Evolutionary conservation across 2,329 filamentous ascomycete species (phyloP), one percentile per base, ranked within the genome.

Genomic region (Fonsecaea monophora): DNA sequence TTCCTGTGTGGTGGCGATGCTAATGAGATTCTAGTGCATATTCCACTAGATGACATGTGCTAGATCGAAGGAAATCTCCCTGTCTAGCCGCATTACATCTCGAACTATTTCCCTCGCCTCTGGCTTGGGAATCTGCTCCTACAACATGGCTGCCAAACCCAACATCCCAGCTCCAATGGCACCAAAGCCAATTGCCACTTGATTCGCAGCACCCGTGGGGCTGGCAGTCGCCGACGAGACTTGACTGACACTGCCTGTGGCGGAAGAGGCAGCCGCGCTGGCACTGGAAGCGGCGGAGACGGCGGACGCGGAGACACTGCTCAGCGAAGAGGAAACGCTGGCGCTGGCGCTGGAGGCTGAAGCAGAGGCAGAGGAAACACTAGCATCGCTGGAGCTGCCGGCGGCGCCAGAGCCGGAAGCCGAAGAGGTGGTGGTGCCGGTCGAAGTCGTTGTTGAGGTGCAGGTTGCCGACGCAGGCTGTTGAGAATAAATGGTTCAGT

Each of bases 401-500:
- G 69, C 61, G 5, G 68, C 54, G 63, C 38, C 42, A 10, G 65
- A 48, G 34, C 54, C 45, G 21, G 55, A 21, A 13, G 66, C 53
- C 34, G 73, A 64, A 55, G 67, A 53, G 35, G 61, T 69, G 9
- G 66, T 67, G 18, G 62, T 71, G 37, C 58, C 60, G 53, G 53
- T 70, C 18, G 53, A 53, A 21, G 66, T 65, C 32, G 25, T 25
- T 3, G 25, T 25, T 25, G 55, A 54, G 18, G 65, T 59, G 56
- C 69, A 68, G 32, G 58, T 64, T 42, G 66, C 64, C 7, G 67
- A 62, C 15, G 60, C 64, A 48, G 68, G 64, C 62, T 67, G 56
- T 21, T 40, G 53, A 50, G 53, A 53, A 57, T 54, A 48, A 13
- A 68, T 15, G 57, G 38, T 32, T 67, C 63, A 69, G 78, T 79